These are phyloP conservation scores for Colletotrichum kahawae DNA, from an alignment of 2,329 filamentous ascomycete species.

Conservation along the genomic window DNA sequence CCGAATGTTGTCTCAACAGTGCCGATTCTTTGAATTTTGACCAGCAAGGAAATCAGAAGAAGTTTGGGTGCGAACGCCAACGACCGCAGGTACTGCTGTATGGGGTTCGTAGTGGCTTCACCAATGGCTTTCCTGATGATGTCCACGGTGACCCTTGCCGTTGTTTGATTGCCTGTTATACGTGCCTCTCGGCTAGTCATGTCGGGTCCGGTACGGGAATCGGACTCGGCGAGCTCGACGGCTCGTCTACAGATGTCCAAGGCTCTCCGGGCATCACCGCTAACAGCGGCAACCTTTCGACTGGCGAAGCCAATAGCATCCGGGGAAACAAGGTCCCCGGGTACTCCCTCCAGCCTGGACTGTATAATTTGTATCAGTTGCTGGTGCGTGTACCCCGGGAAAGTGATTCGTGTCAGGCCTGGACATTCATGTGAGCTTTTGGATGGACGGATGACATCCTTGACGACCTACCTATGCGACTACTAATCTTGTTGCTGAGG, in stretches of 20 bases:
- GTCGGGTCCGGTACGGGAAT: slow-evolving; percentile 53
- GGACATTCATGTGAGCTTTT: neutral
- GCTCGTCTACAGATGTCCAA: slow-evolving; percentile 95
- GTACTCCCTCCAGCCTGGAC: slow-evolving; percentile 87
- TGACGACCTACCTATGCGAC: slow-evolving; percentile 64
- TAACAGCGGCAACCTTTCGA: slow-evolving; percentile 95
- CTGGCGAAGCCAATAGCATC: slow-evolving; percentile 97
- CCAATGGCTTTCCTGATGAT: slow-evolving; percentile 94
- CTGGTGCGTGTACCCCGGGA: slow-evolving; percentile 95
- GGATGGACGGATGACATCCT: neutral
- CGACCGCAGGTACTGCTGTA: slow-evolving; percentile 86
- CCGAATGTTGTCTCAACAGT: slow-evolving; percentile 87
- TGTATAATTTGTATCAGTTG: slow-evolving; percentile 98
- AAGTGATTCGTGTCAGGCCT: slow-evolving; percentile 91
- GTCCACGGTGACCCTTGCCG: slow-evolving; percentile 76
- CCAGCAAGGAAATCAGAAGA: slow-evolving; percentile 81
- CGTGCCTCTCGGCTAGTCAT: slow-evolving; percentile 30
- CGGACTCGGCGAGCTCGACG: slow-evolving; percentile 90
- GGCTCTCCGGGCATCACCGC: slow-evolving; percentile 88
- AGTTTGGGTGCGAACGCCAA: slow-evolving; percentile 85
- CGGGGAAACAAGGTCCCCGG: slow-evolving; percentile 86
- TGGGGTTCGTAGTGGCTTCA: slow-evolving; percentile 89
- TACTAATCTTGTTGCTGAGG: slow-evolving; percentile 97
- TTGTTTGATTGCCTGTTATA: slow-evolving; percentile 22
- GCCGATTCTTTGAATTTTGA: slow-evolving; percentile 81